These are phyloP conservation scores for Emericellopsis atlantica DNA, from an alignment of 2,329 filamentous ascomycete species.

Conservation along the genomic window DNA sequence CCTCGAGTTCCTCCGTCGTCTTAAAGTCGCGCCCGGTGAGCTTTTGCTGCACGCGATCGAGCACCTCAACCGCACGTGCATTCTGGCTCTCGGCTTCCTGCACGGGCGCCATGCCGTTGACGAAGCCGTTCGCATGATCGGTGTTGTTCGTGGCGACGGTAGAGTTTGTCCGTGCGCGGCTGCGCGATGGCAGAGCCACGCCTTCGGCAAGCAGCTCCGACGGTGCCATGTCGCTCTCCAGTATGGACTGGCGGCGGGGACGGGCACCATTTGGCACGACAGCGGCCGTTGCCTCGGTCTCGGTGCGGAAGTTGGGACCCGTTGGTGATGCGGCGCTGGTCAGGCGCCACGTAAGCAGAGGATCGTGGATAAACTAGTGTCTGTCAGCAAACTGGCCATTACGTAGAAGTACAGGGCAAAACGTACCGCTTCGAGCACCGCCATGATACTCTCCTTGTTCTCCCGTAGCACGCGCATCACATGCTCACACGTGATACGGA, in stretches of 20 bases:
- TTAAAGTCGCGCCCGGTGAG: slow-evolving; percentile 90
- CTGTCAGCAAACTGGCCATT: neutral
- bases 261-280: slow-evolving; percentile 21
- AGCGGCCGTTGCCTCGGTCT: slow-evolving; percentile 40
- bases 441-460: slow-evolving; percentile 98
- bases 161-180: slow-evolving; percentile 48
- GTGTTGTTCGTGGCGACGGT: slow-evolving; percentile 23
- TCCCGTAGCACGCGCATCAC: slow-evolving; percentile 94
- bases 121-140: slow-evolving; percentile 20
- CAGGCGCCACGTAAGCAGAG: slow-evolving; percentile 94
- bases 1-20: slow-evolving; percentile 67
- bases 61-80: slow-evolving; percentile 78
- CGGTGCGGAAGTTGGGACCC: slow-evolving; percentile 54
- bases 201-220: slow-evolving; percentile 39
- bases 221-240: slow-evolving; percentile 49
- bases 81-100: slow-evolving; percentile 73
- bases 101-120: slow-evolving; percentile 4
- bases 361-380: slow-evolving; percentile 88
- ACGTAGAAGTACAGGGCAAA: neutral
- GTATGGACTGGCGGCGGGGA: slow-evolving; percentile 54
- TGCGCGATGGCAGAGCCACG: slow-evolving; percentile 30
- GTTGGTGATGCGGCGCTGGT: slow-evolving; percentile 49
- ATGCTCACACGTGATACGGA: slow-evolving; percentile 94
- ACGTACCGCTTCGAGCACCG: slow-evolving; percentile 88
- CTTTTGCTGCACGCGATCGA: slow-evolving; percentile 89